phyloP scores from a whole-genome alignment of 2,329 filamentous ascomycete species.

The Aaosphaeria pasadenensis region DNA sequence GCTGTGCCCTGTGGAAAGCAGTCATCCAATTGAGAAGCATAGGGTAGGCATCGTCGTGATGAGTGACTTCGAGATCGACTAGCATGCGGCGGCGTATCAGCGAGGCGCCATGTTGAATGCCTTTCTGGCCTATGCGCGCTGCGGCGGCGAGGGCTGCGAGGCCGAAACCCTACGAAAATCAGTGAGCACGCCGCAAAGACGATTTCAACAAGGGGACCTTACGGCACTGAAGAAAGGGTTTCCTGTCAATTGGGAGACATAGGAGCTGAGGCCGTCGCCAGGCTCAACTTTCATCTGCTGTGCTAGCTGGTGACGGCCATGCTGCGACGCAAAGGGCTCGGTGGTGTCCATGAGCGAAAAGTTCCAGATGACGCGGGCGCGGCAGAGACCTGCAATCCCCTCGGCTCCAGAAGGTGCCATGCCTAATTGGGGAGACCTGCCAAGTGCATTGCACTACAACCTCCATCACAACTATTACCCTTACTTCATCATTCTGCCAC shows the following conservation, averaged over 20 bases:
- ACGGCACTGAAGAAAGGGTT: constrained; percentile 57
- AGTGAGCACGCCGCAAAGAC: constrained; percentile 27
- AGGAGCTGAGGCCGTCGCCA: constrained; percentile 33
- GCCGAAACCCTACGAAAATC: constrained; percentile 66
- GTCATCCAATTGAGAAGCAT: constrained; percentile 97
- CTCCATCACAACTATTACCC: too few species aligned
- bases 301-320: constrained; percentile 34
- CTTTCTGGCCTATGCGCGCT: constrained; percentile 76
- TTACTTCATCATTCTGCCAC: too few species aligned
- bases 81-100: constrained; percentile 81
- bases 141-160: constrained; percentile 84
- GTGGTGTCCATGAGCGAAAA: constrained; percentile 33
- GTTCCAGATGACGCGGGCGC: background rate
- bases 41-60: constrained; percentile 86
- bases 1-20: constrained; percentile 66
- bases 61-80: constrained; percentile 92
- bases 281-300: constrained; percentile 30
- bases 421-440: constrained; percentile 5
- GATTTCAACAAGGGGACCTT: constrained; percentile 45
- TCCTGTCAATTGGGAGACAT: constrained; percentile 44
- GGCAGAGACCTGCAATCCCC: background rate
- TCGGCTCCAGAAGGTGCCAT: constrained; percentile 7
- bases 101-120: constrained; percentile 67
- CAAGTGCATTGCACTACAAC: background rate
- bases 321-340: constrained; percentile 25